Evolutionary conservation across 768 basidiomycete genomes (phyloP), one percentile per base, ranked within the genome.

Genomic region (Boletellus emodensis): DNA sequence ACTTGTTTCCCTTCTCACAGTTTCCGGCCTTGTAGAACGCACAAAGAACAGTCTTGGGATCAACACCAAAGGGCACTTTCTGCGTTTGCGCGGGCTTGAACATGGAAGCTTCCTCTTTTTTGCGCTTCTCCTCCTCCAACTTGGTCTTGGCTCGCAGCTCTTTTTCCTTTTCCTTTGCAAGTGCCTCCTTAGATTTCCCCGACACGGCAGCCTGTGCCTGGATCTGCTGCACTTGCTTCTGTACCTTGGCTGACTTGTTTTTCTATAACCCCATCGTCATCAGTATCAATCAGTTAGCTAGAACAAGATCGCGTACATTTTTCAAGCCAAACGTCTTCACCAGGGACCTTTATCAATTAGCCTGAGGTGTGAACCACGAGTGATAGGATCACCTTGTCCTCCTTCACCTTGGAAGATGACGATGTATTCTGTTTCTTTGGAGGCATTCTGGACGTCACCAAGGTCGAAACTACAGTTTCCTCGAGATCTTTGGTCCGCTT

Each of bases 1-100:
- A 98, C 73, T 91, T 92, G 67, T 59, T 82, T 22, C 92, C 95
- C 76, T 97, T 98, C 22, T 95, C 93, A 64, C 95, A 99, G 44
- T 72, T 78, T 4, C 95, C 94, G 12, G 89, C 86, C 72, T 97
- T 97, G 78, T 77, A 94, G 75, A 85, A 97, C 24, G 79, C 85
- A 66, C 96, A 98, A 32, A 98, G 75, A 32, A 98, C 74, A 13
- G 90, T 93, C 78, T 96, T 97, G 24, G 94, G 95, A 70, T 98
- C 94, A 40, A 94, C 92, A 20, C 95, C 95, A 51, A 95, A 92
- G 0, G 95, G 91, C 38, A 98, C 79, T 65, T 90, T 93, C 75
- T 93, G 91, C 44, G 73, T 63, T 64, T 89, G 85, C 44, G 85
- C 84, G 41, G 90, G 86, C 61, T 86, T 85, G 62, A 94, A 75